phyloP scores from a whole-genome alignment of 768 basidiomycete species.

The Serendipita sp. region DNA sequence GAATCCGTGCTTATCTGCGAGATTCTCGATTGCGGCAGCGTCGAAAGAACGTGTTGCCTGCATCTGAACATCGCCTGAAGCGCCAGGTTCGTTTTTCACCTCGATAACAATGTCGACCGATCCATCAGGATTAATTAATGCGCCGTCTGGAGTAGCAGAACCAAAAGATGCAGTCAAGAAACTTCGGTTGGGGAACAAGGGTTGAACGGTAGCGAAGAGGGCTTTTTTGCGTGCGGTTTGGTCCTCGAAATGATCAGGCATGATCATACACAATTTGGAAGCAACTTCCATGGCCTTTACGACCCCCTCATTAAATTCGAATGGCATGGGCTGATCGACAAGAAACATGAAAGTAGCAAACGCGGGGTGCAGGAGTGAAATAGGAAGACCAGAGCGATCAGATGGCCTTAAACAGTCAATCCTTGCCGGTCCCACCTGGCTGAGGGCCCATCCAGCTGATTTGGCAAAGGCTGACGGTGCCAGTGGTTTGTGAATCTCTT shows the following conservation, averaged over 20 bases:
- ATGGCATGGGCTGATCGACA: no score
- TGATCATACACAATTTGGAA: no score
- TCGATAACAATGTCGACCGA: background rate
- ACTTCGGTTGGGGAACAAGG: background rate
- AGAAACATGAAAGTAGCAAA: no score
- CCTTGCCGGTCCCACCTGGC: no score
- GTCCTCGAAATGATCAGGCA: background rate
- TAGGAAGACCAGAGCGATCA: no score
- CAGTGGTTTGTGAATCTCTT: no score
- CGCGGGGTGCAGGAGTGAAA: no score
- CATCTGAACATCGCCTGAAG: background rate
- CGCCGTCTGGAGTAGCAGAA: background rate
- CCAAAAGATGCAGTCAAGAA: background rate
- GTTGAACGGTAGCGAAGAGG: background rate
- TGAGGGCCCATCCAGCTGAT: no score
- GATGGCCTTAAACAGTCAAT: no score
- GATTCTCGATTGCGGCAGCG: background rate
- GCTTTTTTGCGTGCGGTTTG: background rate
- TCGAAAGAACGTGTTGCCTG: background rate
- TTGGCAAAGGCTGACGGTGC: no score
- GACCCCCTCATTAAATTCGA: no score
- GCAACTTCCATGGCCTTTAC: no score
- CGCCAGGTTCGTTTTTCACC: background rate
- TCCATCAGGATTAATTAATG: background rate
- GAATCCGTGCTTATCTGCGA: background rate